Conservation (phyloP, 148 eudicot species). For the Silene conica region DNA sequence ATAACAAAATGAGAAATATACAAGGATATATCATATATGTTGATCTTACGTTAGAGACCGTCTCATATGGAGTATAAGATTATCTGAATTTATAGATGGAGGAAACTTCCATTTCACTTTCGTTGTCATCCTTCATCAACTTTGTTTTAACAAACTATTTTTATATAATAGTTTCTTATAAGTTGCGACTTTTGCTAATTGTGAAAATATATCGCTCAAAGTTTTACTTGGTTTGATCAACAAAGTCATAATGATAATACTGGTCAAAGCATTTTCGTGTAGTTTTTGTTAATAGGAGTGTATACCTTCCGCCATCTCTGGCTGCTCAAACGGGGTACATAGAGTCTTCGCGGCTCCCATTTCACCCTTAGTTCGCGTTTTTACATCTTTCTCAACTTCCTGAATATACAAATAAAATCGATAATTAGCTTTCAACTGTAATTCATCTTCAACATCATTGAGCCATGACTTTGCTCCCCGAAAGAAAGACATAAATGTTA, state of each 20-base stretch:
- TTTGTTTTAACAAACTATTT: too few species aligned
- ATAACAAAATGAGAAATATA: too few species aligned
- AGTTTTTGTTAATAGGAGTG: neutral
- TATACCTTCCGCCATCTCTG: constrained; percentile 75
- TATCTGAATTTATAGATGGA: neutral
- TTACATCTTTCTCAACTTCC: constrained; percentile 96
- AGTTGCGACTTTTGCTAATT: too few species aligned
- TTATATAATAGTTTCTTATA: too few species aligned
- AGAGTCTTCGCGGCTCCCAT: constrained; percentile 90
- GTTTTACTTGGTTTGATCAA: too few species aligned
- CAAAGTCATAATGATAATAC: too few species aligned
- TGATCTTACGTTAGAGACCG: too few species aligned
- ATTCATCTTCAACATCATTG: neutral
- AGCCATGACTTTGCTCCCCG: neutral
- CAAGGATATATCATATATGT: too few species aligned
- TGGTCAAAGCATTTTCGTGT: neutral
- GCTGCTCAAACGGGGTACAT: constrained; percentile 94
- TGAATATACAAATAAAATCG: constrained; percentile 13
- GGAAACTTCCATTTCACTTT: too few species aligned
- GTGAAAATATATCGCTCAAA: too few species aligned
- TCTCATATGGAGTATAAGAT: too few species aligned
- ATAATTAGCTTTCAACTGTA: neutral
- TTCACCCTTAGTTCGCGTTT: constrained; percentile 89
- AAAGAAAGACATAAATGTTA: neutral
- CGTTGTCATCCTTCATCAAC: too few species aligned